phyloP scores from a whole-genome alignment of 306 rosid genomes.

The barrel medic (Medicago truncatula) region DNA sequence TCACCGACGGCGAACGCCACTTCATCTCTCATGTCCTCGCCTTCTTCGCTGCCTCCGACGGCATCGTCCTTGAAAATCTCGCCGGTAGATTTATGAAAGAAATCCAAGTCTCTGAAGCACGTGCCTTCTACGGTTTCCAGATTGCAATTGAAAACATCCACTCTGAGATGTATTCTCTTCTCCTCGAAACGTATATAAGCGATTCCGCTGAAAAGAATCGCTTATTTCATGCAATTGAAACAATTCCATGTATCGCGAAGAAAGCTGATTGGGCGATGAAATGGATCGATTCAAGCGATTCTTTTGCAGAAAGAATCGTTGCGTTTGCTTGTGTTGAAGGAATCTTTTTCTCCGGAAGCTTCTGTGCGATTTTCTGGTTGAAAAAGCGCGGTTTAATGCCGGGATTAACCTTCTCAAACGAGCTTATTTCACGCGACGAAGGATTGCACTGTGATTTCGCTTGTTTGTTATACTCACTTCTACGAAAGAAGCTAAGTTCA shows the following conservation, averaged over 20 bases:
- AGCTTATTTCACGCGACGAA: conserved; percentile 84
- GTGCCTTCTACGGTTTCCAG: conserved; percentile 93
- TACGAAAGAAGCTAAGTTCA: conserved; percentile 56
- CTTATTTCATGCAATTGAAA: conserved; percentile 65
- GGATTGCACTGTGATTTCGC: conserved; percentile 89
- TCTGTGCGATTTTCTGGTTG: conserved; percentile 86
- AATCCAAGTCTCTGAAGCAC: conserved; percentile 76
- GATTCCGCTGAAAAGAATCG: conserved; percentile 61
- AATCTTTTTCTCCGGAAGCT: conserved; percentile 87
- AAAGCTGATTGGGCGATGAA: conserved; percentile 78
- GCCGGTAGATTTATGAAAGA: conserved; percentile 91
- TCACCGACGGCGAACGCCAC: conserved; percentile 72
- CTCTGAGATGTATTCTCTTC: conserved; percentile 87
- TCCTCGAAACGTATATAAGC: conserved; percentile 76
- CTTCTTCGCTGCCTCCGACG: conserved; percentile 93
- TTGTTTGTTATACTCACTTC: conserved; percentile 60
- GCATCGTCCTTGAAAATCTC: conserved; percentile 82
- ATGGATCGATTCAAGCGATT: conserved; percentile 52
- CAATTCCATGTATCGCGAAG: conserved; percentile 68
- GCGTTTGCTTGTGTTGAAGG: conserved; percentile 93
- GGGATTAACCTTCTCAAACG: conserved; percentile 81
- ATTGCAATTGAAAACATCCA: conserved; percentile 90
- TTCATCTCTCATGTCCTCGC: conserved; percentile 81
- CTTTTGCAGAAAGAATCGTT: conserved; percentile 56
- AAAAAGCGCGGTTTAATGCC: conserved; percentile 93